Percentiles rank a stretch among this genome's conserved stretches.
Evolutionary conservation across 345 rosid genomes (phyloP).

Genomic region (Physaria fendleri): DNA sequence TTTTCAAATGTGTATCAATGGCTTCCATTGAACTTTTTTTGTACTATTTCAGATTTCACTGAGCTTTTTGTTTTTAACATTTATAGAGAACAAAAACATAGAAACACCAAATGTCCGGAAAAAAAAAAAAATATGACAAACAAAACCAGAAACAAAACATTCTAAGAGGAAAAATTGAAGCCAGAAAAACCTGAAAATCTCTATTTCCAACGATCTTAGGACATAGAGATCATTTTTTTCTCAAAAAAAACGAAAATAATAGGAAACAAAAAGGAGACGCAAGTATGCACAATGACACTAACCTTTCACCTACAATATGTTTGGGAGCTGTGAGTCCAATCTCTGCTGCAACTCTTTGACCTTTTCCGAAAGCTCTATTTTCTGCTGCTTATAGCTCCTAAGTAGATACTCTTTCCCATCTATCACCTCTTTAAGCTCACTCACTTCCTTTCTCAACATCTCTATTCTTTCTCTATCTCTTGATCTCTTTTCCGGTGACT

Average conservation of each 20-base stretch:
- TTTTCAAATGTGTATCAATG: constrained; percentile 22
- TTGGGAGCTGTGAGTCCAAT: constrained; percentile 82
- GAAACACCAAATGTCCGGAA: constrained; percentile 5
- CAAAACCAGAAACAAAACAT: constrained; percentile 5
- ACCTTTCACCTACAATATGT: constrained; percentile 66
- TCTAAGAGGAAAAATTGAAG: constrained; percentile 12
- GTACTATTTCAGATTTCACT: constrained; percentile 27
- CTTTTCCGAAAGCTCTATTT: constrained; percentile 73
- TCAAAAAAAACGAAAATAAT: neutral
- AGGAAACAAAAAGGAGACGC: neutral
- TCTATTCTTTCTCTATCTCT: constrained; percentile 53
- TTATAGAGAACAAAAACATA: neutral
- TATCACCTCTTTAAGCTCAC: constrained; percentile 81
- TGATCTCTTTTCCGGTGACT: constrained; percentile 38
- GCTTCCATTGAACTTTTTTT: constrained; percentile 41
- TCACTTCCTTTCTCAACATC: constrained; percentile 78
- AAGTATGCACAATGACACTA: constrained; percentile 59
- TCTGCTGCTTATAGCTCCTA: constrained; percentile 85
- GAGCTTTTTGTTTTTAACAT: constrained; percentile 21
- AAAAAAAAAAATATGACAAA: neutral
- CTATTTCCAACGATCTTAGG: constrained; percentile 7
- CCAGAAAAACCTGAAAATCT: constrained; percentile 7
- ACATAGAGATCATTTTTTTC: constrained; percentile 12
- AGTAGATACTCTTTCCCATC: constrained; percentile 85
- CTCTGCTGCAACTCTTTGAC: constrained; percentile 82